Evolutionary conservation across 352 stramenopile genomes (phyloP).

Genomic region (Albugo candida): DNA sequence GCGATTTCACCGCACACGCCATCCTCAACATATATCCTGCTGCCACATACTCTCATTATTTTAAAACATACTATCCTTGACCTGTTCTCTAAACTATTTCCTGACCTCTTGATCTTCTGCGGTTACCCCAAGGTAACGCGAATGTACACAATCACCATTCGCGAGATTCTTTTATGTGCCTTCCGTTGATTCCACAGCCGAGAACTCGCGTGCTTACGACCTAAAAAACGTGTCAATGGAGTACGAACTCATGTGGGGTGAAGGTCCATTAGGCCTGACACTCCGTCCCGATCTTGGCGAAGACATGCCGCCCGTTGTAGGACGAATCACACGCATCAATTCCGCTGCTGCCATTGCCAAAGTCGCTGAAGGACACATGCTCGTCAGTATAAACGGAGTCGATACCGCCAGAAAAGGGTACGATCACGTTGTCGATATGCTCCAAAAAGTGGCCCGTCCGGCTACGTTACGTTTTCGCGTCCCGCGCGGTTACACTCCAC

Average conservation of each 20-base stretch:
- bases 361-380: conserved; percentile 71
- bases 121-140: no score
- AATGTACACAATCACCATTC: no score
- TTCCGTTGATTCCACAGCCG: no score
- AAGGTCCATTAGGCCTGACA: conserved; percentile 61
- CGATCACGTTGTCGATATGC: conserved; percentile 56
- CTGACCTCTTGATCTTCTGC: no score
- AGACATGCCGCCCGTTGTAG: conserved; percentile 75
- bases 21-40: no score
- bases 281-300: conserved; percentile 64
- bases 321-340: conserved; percentile 71
- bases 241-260: conserved; percentile 75
- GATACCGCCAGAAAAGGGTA: conserved; percentile 75
- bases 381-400: conserved; percentile 76
- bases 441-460: conserved; percentile 66
- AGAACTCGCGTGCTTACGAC: no score
- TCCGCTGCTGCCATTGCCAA: conserved; percentile 61
- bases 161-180: no score
- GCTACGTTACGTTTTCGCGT: conserved; percentile 70
- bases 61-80: no score
- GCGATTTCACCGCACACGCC: no score
- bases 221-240: conserved; percentile 26
- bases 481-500: conserved; percentile 22
- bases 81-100: no score
- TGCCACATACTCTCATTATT: no score